These are phyloP conservation scores for Cinnamomum chago DNA, from an alignment of 164 flowering plant species.

Conservation along the genomic window DNA sequence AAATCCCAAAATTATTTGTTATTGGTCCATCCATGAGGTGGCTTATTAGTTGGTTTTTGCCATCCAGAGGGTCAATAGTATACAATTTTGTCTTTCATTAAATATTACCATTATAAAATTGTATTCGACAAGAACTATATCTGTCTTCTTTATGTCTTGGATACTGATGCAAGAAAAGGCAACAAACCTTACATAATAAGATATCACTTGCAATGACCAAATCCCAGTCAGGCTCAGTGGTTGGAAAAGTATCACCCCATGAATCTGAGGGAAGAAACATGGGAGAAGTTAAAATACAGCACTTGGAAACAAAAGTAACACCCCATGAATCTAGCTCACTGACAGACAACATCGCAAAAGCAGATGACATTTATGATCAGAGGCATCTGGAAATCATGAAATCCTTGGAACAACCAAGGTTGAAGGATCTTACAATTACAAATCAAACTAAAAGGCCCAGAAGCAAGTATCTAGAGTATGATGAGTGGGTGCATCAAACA, in stretches of 20 bases:
- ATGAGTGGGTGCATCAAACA: background rate
- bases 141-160: background rate
- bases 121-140: background rate
- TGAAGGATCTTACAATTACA: background rate
- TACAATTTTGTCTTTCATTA: too few species aligned
- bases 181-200: slow-evolving; percentile 64
- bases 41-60: background rate
- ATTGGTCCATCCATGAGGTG: background rate
- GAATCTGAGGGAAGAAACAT: slow-evolving; percentile 54
- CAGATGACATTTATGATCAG: background rate
- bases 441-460: background rate
- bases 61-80: background rate
- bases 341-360: background rate
- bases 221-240: slow-evolving; percentile 65
- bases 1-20: too few species aligned
- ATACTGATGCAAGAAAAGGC: slow-evolving; percentile 8
- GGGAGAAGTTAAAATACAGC: too few species aligned
- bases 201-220: slow-evolving; percentile 90
- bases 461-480: background rate
- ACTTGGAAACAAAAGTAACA: background rate
- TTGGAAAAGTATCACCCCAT: slow-evolving; percentile 98
- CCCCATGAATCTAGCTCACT: background rate
- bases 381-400: background rate
- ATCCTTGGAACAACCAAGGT: background rate
- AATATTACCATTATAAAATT: background rate